Evolutionary conservation across 441 rosid genomes (phyloP), one percentile per base, ranked within the genome.

Genomic region (Iberis amara): DNA sequence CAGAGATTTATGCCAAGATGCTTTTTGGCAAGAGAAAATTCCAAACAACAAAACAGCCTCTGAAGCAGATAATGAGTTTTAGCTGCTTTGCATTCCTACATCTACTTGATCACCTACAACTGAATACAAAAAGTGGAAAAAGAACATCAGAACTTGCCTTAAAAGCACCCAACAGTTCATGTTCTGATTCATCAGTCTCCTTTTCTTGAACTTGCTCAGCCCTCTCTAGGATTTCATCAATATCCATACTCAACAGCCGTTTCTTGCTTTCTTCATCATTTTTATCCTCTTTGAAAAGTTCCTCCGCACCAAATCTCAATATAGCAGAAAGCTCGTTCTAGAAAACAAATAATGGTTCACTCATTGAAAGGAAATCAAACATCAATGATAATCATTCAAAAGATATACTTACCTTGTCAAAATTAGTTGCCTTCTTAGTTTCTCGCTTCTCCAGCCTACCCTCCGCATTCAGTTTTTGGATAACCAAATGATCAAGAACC

Each of bases 401-500:
- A 41, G 44, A 36, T 47, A 18, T 15, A 40, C 79, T 79, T 76
- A 90, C 99, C 79, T 87, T 94, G 73, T 94, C 99, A 81, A 94
- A 94, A 55, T 66, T 72, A 65, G 76, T 77, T 47, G 89, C 96
- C 52, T 94, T 94, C 67, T 90, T 94, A 3, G 98, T 55, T 80
- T 94, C 99, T 78, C 94, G 90, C 82, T 83, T 94, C 79, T 94
- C 99, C 73, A 90, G 76, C 73, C 94, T 79, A 59, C 99, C 98
- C 86, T 94, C 99, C 15, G 99, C 99, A 76, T 94, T 94, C 70
- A 94, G 70, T 65, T 94, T 94, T 73, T 94, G 99, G 68, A 94
- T 94, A 64, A 94, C 97, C 85, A 90, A 76, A 77, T 94, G 99
- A 60, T 94, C 99, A 64, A 94, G 97, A 47, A 90, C 99, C 98